Conservation (phyloP, 495 filamentous ascomycete genomes). For the Cetradonia linearis region DNA sequence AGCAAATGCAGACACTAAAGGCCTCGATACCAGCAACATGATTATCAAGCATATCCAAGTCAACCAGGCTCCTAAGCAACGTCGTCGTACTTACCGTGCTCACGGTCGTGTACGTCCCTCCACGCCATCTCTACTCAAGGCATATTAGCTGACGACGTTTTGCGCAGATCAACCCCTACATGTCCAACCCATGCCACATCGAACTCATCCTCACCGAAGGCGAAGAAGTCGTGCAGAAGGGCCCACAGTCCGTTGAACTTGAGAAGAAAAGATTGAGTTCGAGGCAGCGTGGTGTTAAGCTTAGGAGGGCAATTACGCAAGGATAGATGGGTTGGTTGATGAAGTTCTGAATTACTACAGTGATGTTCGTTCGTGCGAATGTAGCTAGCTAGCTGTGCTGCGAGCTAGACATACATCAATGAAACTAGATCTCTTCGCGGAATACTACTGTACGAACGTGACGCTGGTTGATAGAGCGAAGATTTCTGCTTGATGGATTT, state of each 20-base stretch:
- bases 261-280: constrained; percentile 59
- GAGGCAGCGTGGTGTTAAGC: constrained; percentile 75
- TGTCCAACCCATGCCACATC: constrained; percentile 99
- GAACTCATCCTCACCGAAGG: constrained; percentile 98
- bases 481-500: no score
- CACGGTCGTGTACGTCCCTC: constrained; percentile 87
- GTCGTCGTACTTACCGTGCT: constrained; percentile 96
- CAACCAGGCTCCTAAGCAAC: constrained; percentile 98
- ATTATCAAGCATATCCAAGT: constrained; percentile 99
- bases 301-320: constrained; percentile 64
- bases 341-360: background rate
- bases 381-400: background rate
- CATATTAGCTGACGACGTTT: no score
- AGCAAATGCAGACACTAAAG: constrained; percentile 98
- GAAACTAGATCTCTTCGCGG: background rate
- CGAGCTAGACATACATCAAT: background rate
- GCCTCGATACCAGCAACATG: constrained; percentile 92
- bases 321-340: constrained; percentile 38
- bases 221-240: constrained; percentile 84
- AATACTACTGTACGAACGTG: no score
- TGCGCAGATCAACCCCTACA: constrained; percentile 91
- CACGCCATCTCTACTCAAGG: no score
- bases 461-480: no score
- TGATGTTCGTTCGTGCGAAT: background rate
- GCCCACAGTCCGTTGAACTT: constrained; percentile 46